These are phyloP conservation scores for Ganoderma lucidum DNA, from an alignment of 1,284 basidiomycete genomes.

Conservation along the genomic window DNA sequence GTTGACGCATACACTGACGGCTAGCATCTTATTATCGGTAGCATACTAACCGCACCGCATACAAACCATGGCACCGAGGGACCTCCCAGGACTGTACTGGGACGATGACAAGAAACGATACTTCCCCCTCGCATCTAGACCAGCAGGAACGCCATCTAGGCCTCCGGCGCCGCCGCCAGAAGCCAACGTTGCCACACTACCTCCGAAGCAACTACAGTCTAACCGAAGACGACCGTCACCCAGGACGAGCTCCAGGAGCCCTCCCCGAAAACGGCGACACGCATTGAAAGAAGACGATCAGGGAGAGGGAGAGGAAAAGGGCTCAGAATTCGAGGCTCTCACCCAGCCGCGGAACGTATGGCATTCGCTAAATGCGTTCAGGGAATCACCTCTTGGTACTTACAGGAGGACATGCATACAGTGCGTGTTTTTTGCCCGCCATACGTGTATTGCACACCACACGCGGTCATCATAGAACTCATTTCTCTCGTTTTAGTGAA, in stretches of 20 bases:
- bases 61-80: constrained; percentile 28
- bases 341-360: constrained; percentile 4
- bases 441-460: constrained; percentile 1
- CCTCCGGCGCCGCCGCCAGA: constrained; percentile 3
- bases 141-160: constrained; percentile 19
- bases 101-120: constrained; percentile 41
- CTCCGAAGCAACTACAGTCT: background rate
- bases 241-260: constrained; percentile 11
- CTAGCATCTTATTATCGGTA: background rate
- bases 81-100: constrained; percentile 44
- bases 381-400: constrained; percentile 1
- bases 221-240: constrained; percentile 8
- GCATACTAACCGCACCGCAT: background rate
- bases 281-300: background rate
- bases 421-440: constrained; percentile 13
- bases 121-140: constrained; percentile 39
- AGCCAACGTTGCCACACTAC: background rate
- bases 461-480: background rate
- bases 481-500: constrained; percentile 10
- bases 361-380: constrained; percentile 17
- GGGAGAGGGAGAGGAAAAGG: background rate
- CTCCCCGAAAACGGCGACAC: constrained; percentile 16
- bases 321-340: background rate
- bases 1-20: constrained; percentile 2
- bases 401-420: constrained; percentile 21